Evolutionary conservation across 495 filamentous ascomycete genomes (phyloP), one percentile per base, ranked within the genome.

Genomic region (Margaritispora aquatica): DNA sequence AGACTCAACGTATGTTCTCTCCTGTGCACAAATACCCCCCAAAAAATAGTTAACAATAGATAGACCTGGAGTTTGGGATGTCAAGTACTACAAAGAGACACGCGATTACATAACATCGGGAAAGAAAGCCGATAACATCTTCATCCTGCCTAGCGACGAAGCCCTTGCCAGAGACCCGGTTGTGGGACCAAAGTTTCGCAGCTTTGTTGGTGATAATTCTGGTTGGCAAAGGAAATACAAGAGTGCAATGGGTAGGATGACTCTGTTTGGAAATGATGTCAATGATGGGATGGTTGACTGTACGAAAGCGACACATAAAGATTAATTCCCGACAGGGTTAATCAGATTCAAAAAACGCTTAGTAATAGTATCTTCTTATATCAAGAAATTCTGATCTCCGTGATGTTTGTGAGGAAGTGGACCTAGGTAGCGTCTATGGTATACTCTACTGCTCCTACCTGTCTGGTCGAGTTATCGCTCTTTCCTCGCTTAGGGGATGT

Each of bases 201-300:
- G 59, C 15, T 74, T 74, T 60, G 70, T 71, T 24, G 63, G 70
- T 34, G 65, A 72, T 63, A 67, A 55, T 9, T n/a, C 17, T n/a
- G 21, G 20, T 8, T 48, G 44, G 44, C 29, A 34, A 15, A 34
- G 15, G 29, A 34, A 34, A 15, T 34, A 34, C 15, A 34, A 15
- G 15, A 34, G 7, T 5, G 29, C 29, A 34, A 34, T 34, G 29
- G 29, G 29, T 5, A 34, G 15, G 29, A 34, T 34, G 29, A 7
- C 29, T 34, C 15, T 34, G 15, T 34, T 34, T 34, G 29, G 29
- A 5, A 34, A 34, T 34, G 29, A 34, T 34, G 29, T 34, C 29
- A 34, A 15, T 5, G 29, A n/a, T n/a, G n/a, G 29, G 15, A 34
- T 34, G 29, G 29, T 34, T 15, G 29, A 34, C 15, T 34, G 29